Conservation (phyloP, 768 basidiomycete species). For the Amyloporia xantha region DNA sequence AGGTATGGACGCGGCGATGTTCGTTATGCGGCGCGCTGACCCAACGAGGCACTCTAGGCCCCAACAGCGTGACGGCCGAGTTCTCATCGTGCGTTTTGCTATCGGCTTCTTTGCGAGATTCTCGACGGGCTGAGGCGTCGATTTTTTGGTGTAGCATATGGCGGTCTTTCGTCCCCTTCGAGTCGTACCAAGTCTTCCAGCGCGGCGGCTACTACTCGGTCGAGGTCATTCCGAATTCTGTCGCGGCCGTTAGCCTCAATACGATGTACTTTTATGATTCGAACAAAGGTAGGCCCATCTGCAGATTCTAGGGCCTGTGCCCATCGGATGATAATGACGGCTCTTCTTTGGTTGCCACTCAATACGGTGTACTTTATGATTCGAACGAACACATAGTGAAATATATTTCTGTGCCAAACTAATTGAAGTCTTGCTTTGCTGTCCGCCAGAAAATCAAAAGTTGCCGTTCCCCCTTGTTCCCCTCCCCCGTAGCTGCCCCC, state of each 20-base stretch:
- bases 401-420: no score
- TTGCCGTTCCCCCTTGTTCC: no score
- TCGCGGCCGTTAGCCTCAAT: slow-evolving; percentile 82
- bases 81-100: slow-evolving; percentile 54
- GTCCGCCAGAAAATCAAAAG: no score
- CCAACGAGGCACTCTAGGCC: slow-evolving; percentile 33
- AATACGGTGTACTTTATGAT: no score
- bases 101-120: not conserved
- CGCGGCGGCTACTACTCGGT: slow-evolving; percentile 80
- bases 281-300: slow-evolving; percentile 71
- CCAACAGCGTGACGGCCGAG: slow-evolving; percentile 61
- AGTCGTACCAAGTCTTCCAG: slow-evolving; percentile 74
- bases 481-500: no score
- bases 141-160: slow-evolving; percentile 69
- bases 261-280: slow-evolving; percentile 90
- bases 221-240: slow-evolving; percentile 68
- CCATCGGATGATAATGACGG: not conserved
- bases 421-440: no score
- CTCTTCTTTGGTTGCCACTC: no score
- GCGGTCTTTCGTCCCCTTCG: slow-evolving; percentile 74
- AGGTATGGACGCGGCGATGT: slow-evolving; percentile 35
- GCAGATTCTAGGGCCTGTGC: not conserved
- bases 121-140: not conserved
- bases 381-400: no score
- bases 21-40: slow-evolving; percentile 1